Evolutionary conservation across 2,329 filamentous ascomycete genomes (phyloP), one percentile per base, ranked within the genome.

Genomic region (Alternaria longipes): DNA sequence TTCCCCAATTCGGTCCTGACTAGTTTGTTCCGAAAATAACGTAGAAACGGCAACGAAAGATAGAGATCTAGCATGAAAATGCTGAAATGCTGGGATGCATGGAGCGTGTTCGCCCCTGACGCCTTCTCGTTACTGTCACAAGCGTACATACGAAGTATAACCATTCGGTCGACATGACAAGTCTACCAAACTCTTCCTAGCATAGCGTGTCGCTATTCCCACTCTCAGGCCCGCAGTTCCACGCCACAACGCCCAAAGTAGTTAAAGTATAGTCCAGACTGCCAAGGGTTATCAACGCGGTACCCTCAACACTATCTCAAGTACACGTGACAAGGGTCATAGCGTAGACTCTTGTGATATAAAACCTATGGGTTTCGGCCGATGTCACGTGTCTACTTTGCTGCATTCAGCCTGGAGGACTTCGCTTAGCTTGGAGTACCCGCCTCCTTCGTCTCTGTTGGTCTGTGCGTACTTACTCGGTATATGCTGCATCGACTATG

Each of bases 341-440:
- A 47, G 45, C 45, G n/a, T 47, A 14, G n/a, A 28, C n/a, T 20
- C 30, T 32, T 47, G 12, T 24, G 30, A 40, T 32, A 40, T 44
- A 20, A 8, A 36, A 8, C 24, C 26, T 12, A 18, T 18, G 3
- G 12, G 28, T 24, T 57, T 54, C 41, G 56, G 56, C 50, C 60
- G 45, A 55, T 24, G 26, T 55, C 55, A 56, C 46, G 26, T 47
- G 36, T 38, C 6, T n/a, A 38, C 7, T 38, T n/a, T 38, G 36
- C 36, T 38, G 16, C 36, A n/a, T 38, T 8, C 16, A 38, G 36
- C 36, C 36, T n/a, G 16, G n/a, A 0, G n/a, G 22, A 30, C 45
- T 47, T 32, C 45, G 45, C 45, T 20, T 30, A 32, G 30, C 8
- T 8, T 8, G n/a, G 26, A 32, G 45, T 8, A 47, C 26, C 45